Evolutionary conservation across 768 basidiomycete genomes (phyloP), one percentile per base, ranked within the genome.

Genomic region (Mycena vulgaris): DNA sequence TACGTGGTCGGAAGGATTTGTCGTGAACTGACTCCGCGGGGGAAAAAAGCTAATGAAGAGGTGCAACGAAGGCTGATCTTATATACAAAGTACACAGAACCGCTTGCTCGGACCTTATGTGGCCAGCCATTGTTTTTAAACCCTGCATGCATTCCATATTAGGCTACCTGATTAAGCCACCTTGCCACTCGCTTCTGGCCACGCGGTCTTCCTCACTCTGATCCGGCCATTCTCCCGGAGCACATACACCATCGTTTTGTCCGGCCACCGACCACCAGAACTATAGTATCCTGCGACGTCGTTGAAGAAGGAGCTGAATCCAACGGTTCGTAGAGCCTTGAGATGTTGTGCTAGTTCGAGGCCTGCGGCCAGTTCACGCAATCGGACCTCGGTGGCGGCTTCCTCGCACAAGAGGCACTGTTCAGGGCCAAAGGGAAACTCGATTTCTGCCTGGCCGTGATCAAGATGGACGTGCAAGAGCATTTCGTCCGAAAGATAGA

Each of bases 401-500:
- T 74, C 69, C 11, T 75, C 67, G 68, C 86, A 86, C 3, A 70
- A 52, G 14, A 49, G 40, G 75, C 90, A 91, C 33, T 80, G 73
- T 19, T 74, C 75, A 37, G 83, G 79, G 25, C 75, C 77, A 30
- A 77, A 79, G 10, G 81, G 71, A 2, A 77, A 58, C 13, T 68
- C 73, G 57, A 72, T 63, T 58, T 35, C 69, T 31, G 78, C 77
- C 65, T 75, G 67, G 63, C 77, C 76, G 66, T 90, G 89, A 47
- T 75, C 76, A 58, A 87, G 77, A 69, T 90, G 89, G 6, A 79
- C 61, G 63, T 85, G 82, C 23, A 91, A 76, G 64, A 90, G 77
- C 45, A 80, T 79, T 30, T 87, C 84, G 59, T 87, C 83, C 0
- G 91, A 92, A 23, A 93, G 86, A 74, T 89, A 90, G 53, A 93